phyloP scores from a whole-genome alignment of 228 moss, liverwort and hornwort species.

The Sphagnum fallax region DNA sequence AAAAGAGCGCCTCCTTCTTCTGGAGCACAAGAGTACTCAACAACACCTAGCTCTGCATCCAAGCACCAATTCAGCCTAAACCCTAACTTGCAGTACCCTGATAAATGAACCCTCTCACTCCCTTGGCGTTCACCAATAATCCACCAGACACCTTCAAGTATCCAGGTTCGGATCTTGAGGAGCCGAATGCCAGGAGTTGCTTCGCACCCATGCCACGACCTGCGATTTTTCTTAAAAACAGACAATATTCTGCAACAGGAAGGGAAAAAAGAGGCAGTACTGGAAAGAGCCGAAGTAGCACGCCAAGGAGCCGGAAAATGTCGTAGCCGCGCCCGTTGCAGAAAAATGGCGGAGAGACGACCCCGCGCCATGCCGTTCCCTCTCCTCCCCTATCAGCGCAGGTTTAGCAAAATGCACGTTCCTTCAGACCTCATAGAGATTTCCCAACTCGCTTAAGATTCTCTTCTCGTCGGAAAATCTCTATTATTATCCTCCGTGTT shows the following conservation, averaged over 20 bases:
- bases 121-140: background rate
- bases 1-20: constrained; percentile 15
- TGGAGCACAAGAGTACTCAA: background rate
- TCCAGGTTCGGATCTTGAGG: too few species aligned
- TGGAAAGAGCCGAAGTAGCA: background rate
- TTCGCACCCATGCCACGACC: background rate
- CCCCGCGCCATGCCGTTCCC: background rate
- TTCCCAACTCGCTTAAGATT: too few species aligned
- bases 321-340: background rate
- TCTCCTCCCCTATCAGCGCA: too few species aligned
- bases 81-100: background rate
- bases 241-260: background rate
- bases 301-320: background rate
- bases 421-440: too few species aligned
- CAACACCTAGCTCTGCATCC: background rate
- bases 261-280: background rate
- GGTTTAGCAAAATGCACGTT: too few species aligned
- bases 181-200: too few species aligned
- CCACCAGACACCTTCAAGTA: too few species aligned
- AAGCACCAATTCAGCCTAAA: background rate
- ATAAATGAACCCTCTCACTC: background rate
- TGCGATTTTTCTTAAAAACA: background rate
- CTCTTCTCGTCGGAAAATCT: too few species aligned
- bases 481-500: too few species aligned
- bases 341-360: background rate